Evolutionary conservation across 768 basidiomycete species (phyloP).

Genomic region (Phylloporus sp.): DNA sequence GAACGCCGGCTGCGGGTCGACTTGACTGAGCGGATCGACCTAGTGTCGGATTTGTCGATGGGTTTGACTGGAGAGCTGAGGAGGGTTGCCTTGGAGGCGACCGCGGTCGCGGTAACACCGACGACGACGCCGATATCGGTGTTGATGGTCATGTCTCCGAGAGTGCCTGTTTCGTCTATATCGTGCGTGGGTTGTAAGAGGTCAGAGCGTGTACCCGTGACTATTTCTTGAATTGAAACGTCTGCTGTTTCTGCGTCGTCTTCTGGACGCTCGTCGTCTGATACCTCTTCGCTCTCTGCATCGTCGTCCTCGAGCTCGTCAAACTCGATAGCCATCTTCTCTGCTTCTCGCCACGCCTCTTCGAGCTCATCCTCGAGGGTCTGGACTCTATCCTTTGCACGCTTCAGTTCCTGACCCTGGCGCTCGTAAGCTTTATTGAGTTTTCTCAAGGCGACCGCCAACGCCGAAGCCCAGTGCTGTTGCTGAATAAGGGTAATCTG

Average conservation of each 20-base stretch:
- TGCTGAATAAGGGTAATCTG: conserved; percentile 62
- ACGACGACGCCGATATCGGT: conserved; percentile 32
- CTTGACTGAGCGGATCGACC: conserved; percentile 25
- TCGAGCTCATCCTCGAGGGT: conserved; percentile 67
- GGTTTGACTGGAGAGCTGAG: conserved; percentile 8
- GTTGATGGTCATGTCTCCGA: conserved; percentile 23
- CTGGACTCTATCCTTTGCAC: conserved; percentile 43
- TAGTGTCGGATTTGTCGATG: conserved; percentile 13
- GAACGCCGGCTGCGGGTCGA: conserved; percentile 25
- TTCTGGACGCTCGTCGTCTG: background rate
- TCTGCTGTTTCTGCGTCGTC: background rate
- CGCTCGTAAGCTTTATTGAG: conserved; percentile 71
- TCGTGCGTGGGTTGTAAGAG: conserved; percentile 4
- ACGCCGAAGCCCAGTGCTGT: conserved; percentile 69
- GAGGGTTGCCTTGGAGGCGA: conserved; percentile 36
- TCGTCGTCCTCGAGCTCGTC: conserved; percentile 51
- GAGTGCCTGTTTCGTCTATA: conserved; percentile 25
- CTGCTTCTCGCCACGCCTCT: conserved; percentile 79
- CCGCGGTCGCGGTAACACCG: conserved; percentile 36
- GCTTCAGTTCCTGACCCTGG: conserved; percentile 54
- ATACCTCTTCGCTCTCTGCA: conserved; percentile 18
- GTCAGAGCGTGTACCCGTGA: conserved; percentile 14
- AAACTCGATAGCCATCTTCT: conserved; percentile 66
- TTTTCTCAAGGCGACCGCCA: conserved; percentile 75
- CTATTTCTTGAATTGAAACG: background rate